Base-by-base conservation (phyloP, 331 rosid genomes). In the Phaseolus coccineus region DNA sequence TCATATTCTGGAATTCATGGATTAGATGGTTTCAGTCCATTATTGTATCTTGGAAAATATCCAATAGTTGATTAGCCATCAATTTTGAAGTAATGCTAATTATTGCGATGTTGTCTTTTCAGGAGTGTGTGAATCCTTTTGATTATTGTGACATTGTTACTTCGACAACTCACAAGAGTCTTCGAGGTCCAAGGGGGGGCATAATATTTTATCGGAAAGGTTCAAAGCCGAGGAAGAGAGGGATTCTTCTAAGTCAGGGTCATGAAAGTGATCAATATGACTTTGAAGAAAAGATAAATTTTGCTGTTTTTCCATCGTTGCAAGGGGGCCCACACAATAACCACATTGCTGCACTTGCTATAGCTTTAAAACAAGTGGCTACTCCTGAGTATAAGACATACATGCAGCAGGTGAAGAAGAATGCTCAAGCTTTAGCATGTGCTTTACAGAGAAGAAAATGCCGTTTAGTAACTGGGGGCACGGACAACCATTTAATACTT, bases 291-390 rank as follows among this genome's bases (percentile, higher is more conserved):
- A 93, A 84, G 88, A 89, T 93, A 71, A 93, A 93, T 77, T 91
- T 91, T 78, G 90, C 97, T 50, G 96, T 93, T 65, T 91, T 91
- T 40, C 96, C 97, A 59, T 92, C 96, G 33, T 14, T 91, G 88
- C 97, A 93, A 89, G 97, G 97, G 35, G 97, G 97, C 11, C 97
- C 97, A 2, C 96, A 91, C 86, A 93, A 91, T 87, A 91, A 93
- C 85, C 96, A 91, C 63, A 93, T 88, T 70, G 97, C 96, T 73
- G 97, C 97, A 0, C 96, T 91, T 81, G 96, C 96, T 66, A 89
- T 93, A 74, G 96, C 97, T 30, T 85, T 93, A 71, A 91, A 85
- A 75, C 94, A 93, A 86, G 94, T 89, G 82, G 91, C 90, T 63
- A 84, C 92, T 65, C 90, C 89, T 3, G 94, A 85, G 82, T 93